Base-by-base conservation (phyloP, 225 moss, liverwort and hornwort species). In the Polytrichum commune region DNA sequence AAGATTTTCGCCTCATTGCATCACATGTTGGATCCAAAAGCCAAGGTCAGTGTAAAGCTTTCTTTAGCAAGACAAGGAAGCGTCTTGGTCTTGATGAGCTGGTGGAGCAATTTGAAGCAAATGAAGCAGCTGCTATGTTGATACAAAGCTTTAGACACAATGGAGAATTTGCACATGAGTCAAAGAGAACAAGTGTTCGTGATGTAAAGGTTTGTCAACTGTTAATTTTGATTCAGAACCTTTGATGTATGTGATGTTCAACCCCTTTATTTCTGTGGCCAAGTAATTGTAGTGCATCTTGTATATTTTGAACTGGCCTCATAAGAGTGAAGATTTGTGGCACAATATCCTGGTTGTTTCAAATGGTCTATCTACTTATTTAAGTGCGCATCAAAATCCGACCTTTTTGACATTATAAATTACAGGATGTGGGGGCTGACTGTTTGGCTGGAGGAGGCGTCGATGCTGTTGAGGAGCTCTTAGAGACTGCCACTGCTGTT, bases 1-100 rank as follows among this genome's bases (percentile, higher is more conserved):
- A 92, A 55, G 80, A 97, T 62, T 97, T 93, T 63, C 85, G 85
- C 71, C 78, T 79, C 18, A 97, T 97, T 73, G 84, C 96, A 69
- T 75, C 83, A 24, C 85, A 86, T 66, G 89, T 97, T 61, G 76
- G 86, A 53, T 80, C 96, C 8, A 97, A 93, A 74, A 81, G 79
- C 62, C 86, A 79, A 68, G 77, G 56, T 46, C 86, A 89, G 46
- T 86, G 89, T 61, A 81, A 77, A 83, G 65, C 81, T 19, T 89
- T 86, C 75, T 89, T 86, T 71, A 89, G 86, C 71, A 89, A 89
- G 63, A 75, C 81, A 60, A 74, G 86, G 66, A 89, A 86, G 29
- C 83, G 89, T 53, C 81, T 89, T 62, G 70, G 83, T 55, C 89
- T 89, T 62, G 89, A 89, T 71, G 78, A 84, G 60, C 74, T 89